These are phyloP conservation scores for Aspergillus baeticus DNA, from an alignment of 495 filamentous ascomycete species.

Conservation along the genomic window DNA sequence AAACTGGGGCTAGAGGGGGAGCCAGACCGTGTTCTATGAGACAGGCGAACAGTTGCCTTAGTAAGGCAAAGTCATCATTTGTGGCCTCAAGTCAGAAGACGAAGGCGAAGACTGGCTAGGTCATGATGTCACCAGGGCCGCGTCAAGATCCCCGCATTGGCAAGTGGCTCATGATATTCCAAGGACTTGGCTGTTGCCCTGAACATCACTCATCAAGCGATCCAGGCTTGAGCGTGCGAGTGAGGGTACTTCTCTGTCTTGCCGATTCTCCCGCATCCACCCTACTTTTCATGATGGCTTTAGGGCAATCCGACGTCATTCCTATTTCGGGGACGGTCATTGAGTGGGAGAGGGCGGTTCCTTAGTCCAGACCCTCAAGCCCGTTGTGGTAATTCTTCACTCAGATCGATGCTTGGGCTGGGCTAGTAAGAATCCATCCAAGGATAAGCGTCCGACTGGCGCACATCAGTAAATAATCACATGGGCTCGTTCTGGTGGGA, in stretches of 20 bases:
- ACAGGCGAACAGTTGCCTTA: neutral
- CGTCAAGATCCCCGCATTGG: slow-evolving; percentile 2
- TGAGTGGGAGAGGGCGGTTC: neutral
- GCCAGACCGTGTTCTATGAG: neutral
- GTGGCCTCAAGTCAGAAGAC: neutral
- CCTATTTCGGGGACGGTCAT: neutral
- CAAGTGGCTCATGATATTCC: neutral
- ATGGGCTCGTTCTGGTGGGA: neutral
- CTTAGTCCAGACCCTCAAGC: neutral
- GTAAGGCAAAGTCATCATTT: neutral
- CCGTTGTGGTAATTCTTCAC: slow-evolving; percentile 9
- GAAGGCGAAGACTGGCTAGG: neutral
- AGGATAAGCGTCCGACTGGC: slow-evolving; percentile 2
- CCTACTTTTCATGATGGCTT: neutral
- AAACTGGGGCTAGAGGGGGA: neutral
- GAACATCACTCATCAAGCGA: neutral
- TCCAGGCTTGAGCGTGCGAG: neutral
- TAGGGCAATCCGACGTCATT: slow-evolving; percentile 2
- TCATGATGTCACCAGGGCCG: slow-evolving; percentile 4
- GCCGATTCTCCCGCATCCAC: neutral
- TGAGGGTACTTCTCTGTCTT: neutral
- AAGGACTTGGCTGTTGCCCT: slow-evolving; percentile 5
- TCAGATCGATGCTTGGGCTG: slow-evolving; percentile 1
- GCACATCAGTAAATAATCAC: slow-evolving; percentile 4
- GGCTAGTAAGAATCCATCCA: slow-evolving; percentile 5